Conservation (phyloP, 1,284 basidiomycete species). For the Kwoniella shivajii region DNA sequence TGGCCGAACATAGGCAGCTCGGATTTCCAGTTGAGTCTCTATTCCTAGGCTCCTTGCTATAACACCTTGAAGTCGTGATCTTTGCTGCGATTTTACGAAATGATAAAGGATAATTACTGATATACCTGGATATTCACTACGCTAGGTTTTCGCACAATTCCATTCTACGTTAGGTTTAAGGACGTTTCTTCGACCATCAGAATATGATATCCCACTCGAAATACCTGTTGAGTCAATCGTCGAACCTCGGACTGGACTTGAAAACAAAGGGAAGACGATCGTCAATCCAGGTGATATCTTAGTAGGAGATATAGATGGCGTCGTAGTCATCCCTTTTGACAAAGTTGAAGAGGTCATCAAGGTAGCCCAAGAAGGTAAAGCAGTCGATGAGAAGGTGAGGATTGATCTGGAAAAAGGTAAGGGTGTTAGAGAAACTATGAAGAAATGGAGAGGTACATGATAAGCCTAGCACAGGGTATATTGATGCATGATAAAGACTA, state of each 20-base stretch:
- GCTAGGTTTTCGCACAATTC: slow-evolving; percentile 38
- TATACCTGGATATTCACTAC: neutral
- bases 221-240: slow-evolving; percentile 55
- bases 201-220: slow-evolving; percentile 70
- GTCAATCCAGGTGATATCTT: slow-evolving; percentile 81
- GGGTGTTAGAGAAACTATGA: slow-evolving; percentile 37
- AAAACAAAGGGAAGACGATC: slow-evolving; percentile 55
- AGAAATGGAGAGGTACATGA: slow-evolving; percentile 61
- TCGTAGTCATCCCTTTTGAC: slow-evolving; percentile 73
- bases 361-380: slow-evolving; percentile 19
- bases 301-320: slow-evolving; percentile 85
- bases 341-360: slow-evolving; percentile 57
- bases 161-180: slow-evolving; percentile 70
- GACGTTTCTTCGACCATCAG: slow-evolving; percentile 80
- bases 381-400: slow-evolving; percentile 28
- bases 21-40: slow-evolving; percentile 44
- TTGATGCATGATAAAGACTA: neutral
- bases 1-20: slow-evolving; percentile 54
- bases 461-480: too few relatives aligned
- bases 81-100: neutral
- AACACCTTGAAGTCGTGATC: neutral
- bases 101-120: neutral
- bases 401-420: slow-evolving; percentile 43
- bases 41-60: neutral
- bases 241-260: neutral